These are phyloP conservation scores for Hyphopichia burtonii DNA, from an alignment of 1,139 yeast genomes.

Conservation along the genomic window DNA sequence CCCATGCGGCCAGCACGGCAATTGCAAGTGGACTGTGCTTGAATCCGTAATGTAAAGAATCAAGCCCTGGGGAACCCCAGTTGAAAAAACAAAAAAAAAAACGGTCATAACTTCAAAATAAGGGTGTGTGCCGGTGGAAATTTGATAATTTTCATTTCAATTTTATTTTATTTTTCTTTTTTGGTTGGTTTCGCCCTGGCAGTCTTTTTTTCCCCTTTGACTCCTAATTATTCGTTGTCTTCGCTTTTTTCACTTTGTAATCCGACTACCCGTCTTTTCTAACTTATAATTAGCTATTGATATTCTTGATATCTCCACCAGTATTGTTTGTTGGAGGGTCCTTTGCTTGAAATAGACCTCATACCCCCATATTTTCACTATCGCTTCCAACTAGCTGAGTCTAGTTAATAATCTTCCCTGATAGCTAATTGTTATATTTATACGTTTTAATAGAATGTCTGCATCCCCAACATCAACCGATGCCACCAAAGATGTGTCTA, in stretches of 20 bases:
- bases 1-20: too few relatives aligned
- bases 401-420: too few relatives aligned
- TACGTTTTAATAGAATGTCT: neutral
- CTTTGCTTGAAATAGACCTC: too few relatives aligned
- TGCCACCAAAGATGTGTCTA: conserved; percentile 29
- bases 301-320: too few relatives aligned
- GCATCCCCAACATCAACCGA: neutral
- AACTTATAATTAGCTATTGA: neutral
- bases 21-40: too few relatives aligned
- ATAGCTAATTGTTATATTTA: too few relatives aligned
- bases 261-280: neutral
- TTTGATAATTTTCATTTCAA: neutral
- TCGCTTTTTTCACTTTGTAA: neutral
- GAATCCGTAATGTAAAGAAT: too few relatives aligned
- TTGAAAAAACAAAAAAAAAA: neutral
- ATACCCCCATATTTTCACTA: too few relatives aligned
- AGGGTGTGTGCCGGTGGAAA: neutral
- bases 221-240: neutral
- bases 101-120: neutral
- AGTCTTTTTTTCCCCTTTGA: neutral
- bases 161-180: neutral
- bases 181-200: too few relatives aligned
- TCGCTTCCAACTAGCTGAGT: too few relatives aligned
- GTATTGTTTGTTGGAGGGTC: too few relatives aligned
- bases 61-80: too few relatives aligned